Evolutionary conservation across 495 filamentous ascomycete genomes (phyloP), one percentile per base, ranked within the genome.

Genomic region (Trichoderma asperelloides): DNA sequence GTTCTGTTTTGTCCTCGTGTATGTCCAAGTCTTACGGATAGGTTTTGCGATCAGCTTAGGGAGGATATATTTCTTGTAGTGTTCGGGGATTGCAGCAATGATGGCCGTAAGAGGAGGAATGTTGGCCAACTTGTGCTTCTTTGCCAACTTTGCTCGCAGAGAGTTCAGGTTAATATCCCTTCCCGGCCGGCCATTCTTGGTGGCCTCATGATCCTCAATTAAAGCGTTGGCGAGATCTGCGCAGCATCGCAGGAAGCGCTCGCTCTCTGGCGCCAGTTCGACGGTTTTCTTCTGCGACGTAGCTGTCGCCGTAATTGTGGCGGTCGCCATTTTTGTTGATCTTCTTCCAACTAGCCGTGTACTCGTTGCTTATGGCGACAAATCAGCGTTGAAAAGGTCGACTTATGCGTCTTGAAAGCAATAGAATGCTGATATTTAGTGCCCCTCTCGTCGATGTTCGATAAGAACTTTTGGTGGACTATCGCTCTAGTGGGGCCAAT

Each of bases 11-110:
- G n/a, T n/a, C n/a, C n/a, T n/a, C n/a, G n/a, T n/a, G n/a, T n/a
- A n/a, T n/a, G n/a, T n/a, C n/a, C n/a, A n/a, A n/a, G n/a, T 75
- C 85, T 71, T 87, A 89, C 95, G 83, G 69, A 98, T 98, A 3
- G 95, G 95, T 77, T 98, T 98, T 12, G 96, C 94, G 69, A 98
- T 90, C 65, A 98, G 79, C 77, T 95, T 94, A 27, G 94, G 96
- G 57, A 97, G 79, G 69, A 98, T 96, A 74, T 98, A 97, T 82
- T 97, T 98, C 82, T 98, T 98, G 80, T 97, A 97, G 78, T 98
- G 92, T 73, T 98, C 96, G 37, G 95, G 95, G 43, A 98, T 91
- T 18, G 95, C 95, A 30, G 95, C 92, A 71, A 98, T 97, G 74
- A 98, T 98, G 68, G 95, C 93, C 28, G 93, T 97, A 66, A 98